phyloP scores from a whole-genome alignment of 2,329 filamentous ascomycete species.

The Gnomoniopsis smithogilvyi region DNA sequence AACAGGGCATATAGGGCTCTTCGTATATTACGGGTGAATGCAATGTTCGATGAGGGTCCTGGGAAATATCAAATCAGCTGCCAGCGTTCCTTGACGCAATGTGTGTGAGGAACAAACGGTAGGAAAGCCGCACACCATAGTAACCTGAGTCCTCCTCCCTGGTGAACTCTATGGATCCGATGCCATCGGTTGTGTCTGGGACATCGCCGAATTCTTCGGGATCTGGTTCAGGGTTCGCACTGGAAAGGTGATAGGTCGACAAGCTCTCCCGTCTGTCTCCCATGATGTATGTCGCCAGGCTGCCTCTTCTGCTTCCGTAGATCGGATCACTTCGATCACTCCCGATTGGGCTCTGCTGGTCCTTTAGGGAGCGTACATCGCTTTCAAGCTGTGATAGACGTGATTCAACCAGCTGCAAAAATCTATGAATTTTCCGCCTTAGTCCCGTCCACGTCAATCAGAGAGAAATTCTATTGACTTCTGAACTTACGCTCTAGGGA shows the following conservation, averaged over 20 bases:
- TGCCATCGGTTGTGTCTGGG: conserved; percentile 21
- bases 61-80: neutral
- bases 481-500: conserved; percentile 12
- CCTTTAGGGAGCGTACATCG: conserved; percentile 10
- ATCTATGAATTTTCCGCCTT: neutral
- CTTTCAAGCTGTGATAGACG: conserved; percentile 15
- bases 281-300: neutral
- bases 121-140: conserved; percentile 18
- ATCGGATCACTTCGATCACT: conserved; percentile 5
- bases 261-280: conserved; percentile 3
- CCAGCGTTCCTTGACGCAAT: neutral
- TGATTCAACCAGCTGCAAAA: conserved; percentile 16
- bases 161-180: conserved; percentile 23
- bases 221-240: conserved; percentile 27
- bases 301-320: conserved; percentile 1
- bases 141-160: conserved; percentile 21
- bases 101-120: rapidly evolving
- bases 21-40: conserved; percentile 23
- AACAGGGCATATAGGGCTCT: conserved; percentile 15
- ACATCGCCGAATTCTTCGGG: conserved; percentile 19
- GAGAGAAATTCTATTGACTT: neutral
- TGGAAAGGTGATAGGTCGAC: neutral
- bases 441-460: no score
- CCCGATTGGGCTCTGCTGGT: conserved; percentile 6
- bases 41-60: conserved; percentile 25